A percentile compares a stretch with the other conserved stretches of the same genome.
Evolutionary conservation across 176 grass and related monocot genomes (phyloP).

Genomic region (Saccharum spontaneum): DNA sequence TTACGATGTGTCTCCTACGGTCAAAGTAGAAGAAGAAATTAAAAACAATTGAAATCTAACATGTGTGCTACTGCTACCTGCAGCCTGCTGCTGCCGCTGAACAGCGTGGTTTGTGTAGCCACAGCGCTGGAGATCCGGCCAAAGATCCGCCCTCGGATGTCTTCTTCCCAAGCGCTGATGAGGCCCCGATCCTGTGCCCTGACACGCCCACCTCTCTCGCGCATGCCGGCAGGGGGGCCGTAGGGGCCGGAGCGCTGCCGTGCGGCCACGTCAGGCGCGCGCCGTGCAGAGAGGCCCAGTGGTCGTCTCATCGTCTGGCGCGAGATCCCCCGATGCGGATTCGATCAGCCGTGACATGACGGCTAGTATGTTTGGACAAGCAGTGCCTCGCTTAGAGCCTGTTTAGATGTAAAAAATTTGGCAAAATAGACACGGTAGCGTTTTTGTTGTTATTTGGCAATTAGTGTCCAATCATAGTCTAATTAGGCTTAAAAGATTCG

Average conservation of each 20-base stretch:
- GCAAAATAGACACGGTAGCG: too few species aligned
- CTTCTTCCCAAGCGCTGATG: neutral
- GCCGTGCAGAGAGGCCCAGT: neutral
- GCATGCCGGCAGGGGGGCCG: constrained; percentile 7
- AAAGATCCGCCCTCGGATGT: constrained; percentile 39
- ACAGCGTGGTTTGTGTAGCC: neutral
- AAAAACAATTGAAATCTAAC: too few species aligned
- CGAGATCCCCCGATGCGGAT: constrained; percentile 25
- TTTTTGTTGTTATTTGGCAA: too few species aligned
- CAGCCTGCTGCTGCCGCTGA: neutral
- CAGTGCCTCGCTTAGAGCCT: too few species aligned
- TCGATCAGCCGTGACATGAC: constrained; percentile 13
- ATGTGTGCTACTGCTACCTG: neutral
- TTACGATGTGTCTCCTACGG: neutral
- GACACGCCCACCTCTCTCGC: neutral
- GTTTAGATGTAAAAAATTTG: too few species aligned
- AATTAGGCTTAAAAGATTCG: too few species aligned
- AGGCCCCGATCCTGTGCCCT: neutral
- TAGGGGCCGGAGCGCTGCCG: constrained; percentile 42
- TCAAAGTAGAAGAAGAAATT: neutral
- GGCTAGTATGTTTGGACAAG: neutral
- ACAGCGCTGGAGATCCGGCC: constrained; percentile 42
- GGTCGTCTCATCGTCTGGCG: too few species aligned
- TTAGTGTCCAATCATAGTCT: too few species aligned
- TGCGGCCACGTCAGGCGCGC: constrained; percentile 31